Conservation (phyloP, 352 stramenopile genomes). For the Achlya hypogyna region DNA sequence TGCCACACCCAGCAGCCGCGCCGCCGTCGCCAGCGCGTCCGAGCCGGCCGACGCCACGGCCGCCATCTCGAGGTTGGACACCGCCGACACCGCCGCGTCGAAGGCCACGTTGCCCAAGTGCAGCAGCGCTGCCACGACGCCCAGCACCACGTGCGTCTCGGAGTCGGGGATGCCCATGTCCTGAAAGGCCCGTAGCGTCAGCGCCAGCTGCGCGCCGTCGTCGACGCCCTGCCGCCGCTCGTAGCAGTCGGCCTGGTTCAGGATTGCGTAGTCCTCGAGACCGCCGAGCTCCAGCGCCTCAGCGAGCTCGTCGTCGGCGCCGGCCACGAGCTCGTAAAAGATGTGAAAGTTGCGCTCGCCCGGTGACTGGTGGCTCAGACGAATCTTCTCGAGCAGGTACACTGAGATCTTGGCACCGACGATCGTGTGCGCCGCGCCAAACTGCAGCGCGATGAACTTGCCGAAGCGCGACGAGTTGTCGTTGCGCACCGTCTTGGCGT, state of each 20-base stretch:
- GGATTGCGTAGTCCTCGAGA: slow-evolving; percentile 73
- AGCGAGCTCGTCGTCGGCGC: slow-evolving; percentile 50
- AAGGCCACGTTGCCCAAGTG: slow-evolving; percentile 95
- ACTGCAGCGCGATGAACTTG: slow-evolving; percentile 95
- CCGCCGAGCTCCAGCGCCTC: slow-evolving; percentile 50
- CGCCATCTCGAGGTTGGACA: slow-evolving; percentile 16
- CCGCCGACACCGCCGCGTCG: slow-evolving; percentile 20
- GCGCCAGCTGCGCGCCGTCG: slow-evolving; percentile 43
- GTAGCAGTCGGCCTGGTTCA: slow-evolving; percentile 79
- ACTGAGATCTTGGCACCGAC: slow-evolving; percentile 90
- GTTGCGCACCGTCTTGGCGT: slow-evolving; percentile 94
- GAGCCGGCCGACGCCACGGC: background rate
- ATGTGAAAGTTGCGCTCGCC: slow-evolving; percentile 94
- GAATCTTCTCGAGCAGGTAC: slow-evolving; percentile 96
- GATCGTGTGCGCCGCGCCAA: slow-evolving; percentile 51
- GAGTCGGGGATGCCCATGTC: slow-evolving; percentile 50
- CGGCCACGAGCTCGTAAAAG: slow-evolving; percentile 93
- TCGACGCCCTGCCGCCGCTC: slow-evolving; percentile 41
- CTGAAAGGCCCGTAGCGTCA: slow-evolving; percentile 67
- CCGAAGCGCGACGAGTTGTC: slow-evolving; percentile 95
- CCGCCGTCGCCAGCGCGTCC: slow-evolving; percentile 28
- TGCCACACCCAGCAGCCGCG: slow-evolving; percentile 77
- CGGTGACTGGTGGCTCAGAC: slow-evolving; percentile 87
- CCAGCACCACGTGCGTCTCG: slow-evolving; percentile 50
- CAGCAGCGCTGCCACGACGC: slow-evolving; percentile 84